These are phyloP conservation scores for Kodamaea sp. DNA, from an alignment of 1,139 yeast genomes.

Conservation along the genomic window DNA sequence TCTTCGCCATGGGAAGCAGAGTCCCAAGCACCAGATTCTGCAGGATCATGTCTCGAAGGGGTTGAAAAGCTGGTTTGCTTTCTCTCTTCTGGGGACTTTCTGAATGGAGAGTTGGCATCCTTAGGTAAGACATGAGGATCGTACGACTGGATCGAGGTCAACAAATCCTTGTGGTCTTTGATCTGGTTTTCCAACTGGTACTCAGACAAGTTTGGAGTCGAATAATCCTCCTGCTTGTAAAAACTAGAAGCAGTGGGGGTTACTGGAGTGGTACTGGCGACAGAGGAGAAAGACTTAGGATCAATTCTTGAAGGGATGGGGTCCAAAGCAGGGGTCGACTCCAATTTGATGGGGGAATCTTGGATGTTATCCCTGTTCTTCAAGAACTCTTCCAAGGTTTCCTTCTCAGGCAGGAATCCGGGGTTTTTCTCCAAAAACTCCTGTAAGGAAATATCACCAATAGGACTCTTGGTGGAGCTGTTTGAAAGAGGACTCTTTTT, in stretches of 20 bases:
- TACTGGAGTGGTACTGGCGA: no score
- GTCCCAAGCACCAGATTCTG: no score
- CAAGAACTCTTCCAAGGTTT: slow-evolving; percentile 6
- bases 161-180: slow-evolving; percentile 37
- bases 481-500: slow-evolving; percentile 1
- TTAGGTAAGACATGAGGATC: slow-evolving; percentile 44
- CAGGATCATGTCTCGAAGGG: slow-evolving; percentile 8
- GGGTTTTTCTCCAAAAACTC: slow-evolving; percentile 12
- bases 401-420: slow-evolving; percentile 14
- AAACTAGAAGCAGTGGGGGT: slow-evolving; percentile 13
- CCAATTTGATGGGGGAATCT: slow-evolving; percentile 5
- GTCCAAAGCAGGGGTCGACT: not conserved
- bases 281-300: slow-evolving; percentile 5
- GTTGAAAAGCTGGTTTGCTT: slow-evolving; percentile 5
- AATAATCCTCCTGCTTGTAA: slow-evolving; percentile 32
- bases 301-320: slow-evolving; percentile 4
- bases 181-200: slow-evolving; percentile 47
- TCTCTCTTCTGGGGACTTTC: not conserved
- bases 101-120: slow-evolving; percentile 2
- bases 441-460: slow-evolving; percentile 11
- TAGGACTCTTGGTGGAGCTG: slow-evolving; percentile 6
- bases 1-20: not conserved
- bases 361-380: slow-evolving; percentile 3
- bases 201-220: slow-evolving; percentile 51
- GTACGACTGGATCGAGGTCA: slow-evolving; percentile 36